Base-by-base conservation (phyloP, 306 rosid genomes). In the Astragalus membranaceus region DNA sequence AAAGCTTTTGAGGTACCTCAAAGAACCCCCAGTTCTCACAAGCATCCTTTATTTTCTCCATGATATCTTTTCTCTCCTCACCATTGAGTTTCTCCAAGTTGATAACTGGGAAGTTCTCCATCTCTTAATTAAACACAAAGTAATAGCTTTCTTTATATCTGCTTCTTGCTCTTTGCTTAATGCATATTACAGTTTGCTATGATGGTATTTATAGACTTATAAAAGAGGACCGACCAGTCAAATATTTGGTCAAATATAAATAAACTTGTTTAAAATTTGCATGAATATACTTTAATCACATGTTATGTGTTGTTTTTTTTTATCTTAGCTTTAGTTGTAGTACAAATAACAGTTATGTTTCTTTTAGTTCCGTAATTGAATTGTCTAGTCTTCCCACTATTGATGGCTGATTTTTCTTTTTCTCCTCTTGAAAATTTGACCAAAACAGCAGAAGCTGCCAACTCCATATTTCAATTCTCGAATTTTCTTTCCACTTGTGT, bases 21-120 rank as follows among this genome's bases (percentile, higher is more conserved):
- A 93, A 90, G 86, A 93, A 93, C 36, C 97, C 98, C 98, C 96
- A 92, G 79, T 90, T 90, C 64, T 92, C 96, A 76, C 98, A 92
- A 44, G 96, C 96, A 60, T 93, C 93, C 30, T 87, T 93, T 79
- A 93, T 88, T 79, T 73, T 84, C 30, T 63, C 91, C 93, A 90
- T 68, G 53, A 79, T 85, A 0, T 72, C 67, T 54, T 43, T 63
- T 20, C 97, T 87, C 53, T 80, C 96, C 57, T 80, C 89, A 23
- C 96, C 93, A 62, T 88, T 88, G 69, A 90, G 79, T 49, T 77
- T 84, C 86, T 75, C 84, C 78, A 86, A 77, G 88, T 52, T 86
- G 73, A 93, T 90, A 6, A 90, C 65, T 5, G 98, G 98, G 85
- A 93, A 88, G 76, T 79, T 81, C 65, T 72, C 88, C 96, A 85